Evolutionary conservation across 352 stramenopile species (phyloP), one percentile per base, ranked within the genome.

Genomic region (Plasmopara halstedii): DNA sequence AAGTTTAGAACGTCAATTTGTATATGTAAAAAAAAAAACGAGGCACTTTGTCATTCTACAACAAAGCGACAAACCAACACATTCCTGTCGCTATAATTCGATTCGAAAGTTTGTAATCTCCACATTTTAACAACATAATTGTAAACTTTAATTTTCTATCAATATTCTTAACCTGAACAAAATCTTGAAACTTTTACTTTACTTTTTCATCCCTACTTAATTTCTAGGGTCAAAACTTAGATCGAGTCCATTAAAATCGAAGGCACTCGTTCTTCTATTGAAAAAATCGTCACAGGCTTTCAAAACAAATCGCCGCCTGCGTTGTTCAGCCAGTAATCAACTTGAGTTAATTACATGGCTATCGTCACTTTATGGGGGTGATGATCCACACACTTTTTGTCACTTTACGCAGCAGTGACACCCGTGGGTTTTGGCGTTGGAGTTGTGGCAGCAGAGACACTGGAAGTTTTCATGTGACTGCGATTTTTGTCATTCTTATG

Each of bases 401-500:
- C 9, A 37, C 31, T 10, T 60, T 62, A 78, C 20, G 67, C 67
- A 20, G 67, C 67, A 22, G 64, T 78, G 17, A 78, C 67, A 20
- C 67, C 64, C 14, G 67, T 71, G 15, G 64, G 56, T 41, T 78
- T 78, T 18, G 57, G 61, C 15, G 59, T 68, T 11, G 59, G 48
- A n/a, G 61, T 67, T 19, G 60, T 52, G 34, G 60, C 56, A 0
- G 48, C 56, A 18, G 60, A 56, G 25, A 65, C 56, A 13, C 54
- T 61, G 1, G 59, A 64, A 23, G 52, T 57, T 52, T 71, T 70
- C 46, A 64, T 58, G 31, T 53, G 50, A 40, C 55, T 57, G 32
- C 64, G 60, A 8, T 20, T 45, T 48, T 78, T 83, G 62, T 73
- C 61, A 47, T 58, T 62, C 50, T 73, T 78, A 37, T 50, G 56